phyloP scores from a whole-genome alignment of 2,329 filamentous ascomycete species.

The Fusarium concolor region DNA sequence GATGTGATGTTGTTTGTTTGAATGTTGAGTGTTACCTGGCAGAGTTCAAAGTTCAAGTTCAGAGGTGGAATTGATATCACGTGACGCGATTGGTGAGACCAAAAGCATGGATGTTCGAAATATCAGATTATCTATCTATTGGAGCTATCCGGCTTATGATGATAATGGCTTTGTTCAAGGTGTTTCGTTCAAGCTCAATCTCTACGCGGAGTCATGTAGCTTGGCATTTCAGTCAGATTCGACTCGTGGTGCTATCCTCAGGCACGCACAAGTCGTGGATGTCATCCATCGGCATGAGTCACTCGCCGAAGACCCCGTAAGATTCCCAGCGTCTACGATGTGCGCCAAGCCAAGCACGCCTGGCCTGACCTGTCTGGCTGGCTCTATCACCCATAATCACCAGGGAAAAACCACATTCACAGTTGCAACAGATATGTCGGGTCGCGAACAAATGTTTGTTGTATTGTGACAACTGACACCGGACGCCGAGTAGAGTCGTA shows the following conservation, averaged over 20 bases:
- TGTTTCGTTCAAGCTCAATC: background rate
- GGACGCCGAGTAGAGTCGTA: slow-evolving; percentile 55
- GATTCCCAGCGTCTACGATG: slow-evolving; percentile 16
- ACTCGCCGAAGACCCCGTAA: slow-evolving; percentile 28
- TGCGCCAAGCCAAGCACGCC: background rate
- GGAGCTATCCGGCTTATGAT: background rate
- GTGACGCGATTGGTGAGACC: slow-evolving; percentile 1
- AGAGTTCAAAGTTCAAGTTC: slow-evolving; percentile 5
- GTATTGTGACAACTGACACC: slow-evolving; percentile 57
- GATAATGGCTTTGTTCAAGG: background rate
- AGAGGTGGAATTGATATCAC: slow-evolving; percentile 30
- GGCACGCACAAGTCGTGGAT: slow-evolving; percentile 23
- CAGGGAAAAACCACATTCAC: slow-evolving; percentile 28
- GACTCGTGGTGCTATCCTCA: slow-evolving; percentile 16
- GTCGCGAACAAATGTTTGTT: slow-evolving; percentile 52
- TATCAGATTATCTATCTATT: background rate
- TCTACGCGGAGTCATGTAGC: background rate
- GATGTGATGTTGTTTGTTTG: background rate
- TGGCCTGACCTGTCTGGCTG: too few relatives aligned
- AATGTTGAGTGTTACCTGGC: background rate
- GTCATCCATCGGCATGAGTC: slow-evolving; percentile 40
- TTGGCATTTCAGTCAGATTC: background rate
- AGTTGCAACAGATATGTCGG: slow-evolving; percentile 4
- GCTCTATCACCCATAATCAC: background rate
- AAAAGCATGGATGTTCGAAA: background rate